Evolutionary conservation across 306 rosid species (phyloP).

Genomic region (Vigna trinervia): DNA sequence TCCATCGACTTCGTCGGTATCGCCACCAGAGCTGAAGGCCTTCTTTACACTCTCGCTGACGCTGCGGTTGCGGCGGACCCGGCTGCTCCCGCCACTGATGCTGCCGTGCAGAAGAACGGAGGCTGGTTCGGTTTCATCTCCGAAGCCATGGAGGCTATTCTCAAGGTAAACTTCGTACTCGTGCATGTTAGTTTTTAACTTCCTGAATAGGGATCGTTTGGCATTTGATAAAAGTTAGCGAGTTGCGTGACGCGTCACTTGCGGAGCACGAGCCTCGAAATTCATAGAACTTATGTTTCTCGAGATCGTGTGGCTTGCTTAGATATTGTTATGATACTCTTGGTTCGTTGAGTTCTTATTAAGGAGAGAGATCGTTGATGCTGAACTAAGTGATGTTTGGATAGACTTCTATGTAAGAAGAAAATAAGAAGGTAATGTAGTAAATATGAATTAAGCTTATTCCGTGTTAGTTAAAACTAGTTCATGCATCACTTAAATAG

Average conservation of each 20-base stretch:
- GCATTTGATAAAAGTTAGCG: background rate
- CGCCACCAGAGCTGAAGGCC: conserved; percentile 65
- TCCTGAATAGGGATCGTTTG: background rate
- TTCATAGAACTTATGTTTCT: conserved; percentile 19
- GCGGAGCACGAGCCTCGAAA: conserved; percentile 14
- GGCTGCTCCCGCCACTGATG: conserved; percentile 51
- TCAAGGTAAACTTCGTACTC: conserved; percentile 62
- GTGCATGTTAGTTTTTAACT: background rate
- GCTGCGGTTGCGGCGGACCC: conserved; percentile 76
- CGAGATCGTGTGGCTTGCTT: conserved; percentile 25
- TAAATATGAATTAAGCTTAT: background rate
- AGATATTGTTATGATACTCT: background rate
- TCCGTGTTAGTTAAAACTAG: too few relatives aligned
- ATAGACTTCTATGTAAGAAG: background rate
- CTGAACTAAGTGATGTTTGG: background rate
- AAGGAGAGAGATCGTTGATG: conserved; percentile 5
- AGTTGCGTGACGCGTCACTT: background rate
- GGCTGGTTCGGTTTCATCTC: conserved; percentile 98
- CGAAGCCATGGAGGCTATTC: conserved; percentile 87
- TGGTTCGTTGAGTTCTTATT: background rate
- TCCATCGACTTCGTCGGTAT: conserved; percentile 56
- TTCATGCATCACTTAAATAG: background rate
- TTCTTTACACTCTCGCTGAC: conserved; percentile 91
- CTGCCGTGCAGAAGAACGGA: conserved; percentile 70
- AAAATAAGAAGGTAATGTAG: background rate